Conservation (phyloP, 306 rosid genomes). For the Rosa persica region DNA sequence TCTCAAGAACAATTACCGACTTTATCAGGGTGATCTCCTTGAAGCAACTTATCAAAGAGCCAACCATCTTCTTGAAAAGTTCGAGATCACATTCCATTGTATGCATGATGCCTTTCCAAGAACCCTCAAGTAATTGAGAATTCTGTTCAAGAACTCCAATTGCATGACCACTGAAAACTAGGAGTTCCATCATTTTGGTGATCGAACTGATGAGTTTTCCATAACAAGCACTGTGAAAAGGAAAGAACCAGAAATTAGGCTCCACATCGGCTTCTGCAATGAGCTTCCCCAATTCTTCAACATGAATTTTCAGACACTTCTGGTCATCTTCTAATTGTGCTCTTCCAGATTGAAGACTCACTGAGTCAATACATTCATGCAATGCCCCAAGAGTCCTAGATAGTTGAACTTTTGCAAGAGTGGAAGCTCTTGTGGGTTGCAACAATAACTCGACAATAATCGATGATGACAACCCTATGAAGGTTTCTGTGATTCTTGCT, state of each 20-base stretch:
- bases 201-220: conserved; percentile 47
- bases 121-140: conserved; percentile 20
- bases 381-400: conserved; percentile 40
- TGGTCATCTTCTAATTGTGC: conserved; percentile 26
- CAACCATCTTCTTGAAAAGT: conserved; percentile 39
- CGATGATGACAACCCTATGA: conserved; percentile 57
- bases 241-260: conserved; percentile 68
- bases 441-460: conserved; percentile 48
- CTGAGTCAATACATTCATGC: conserved; percentile 36
- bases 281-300: conserved; percentile 37
- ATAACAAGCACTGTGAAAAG: conserved; percentile 46
- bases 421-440: conserved; percentile 56
- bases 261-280: conserved; percentile 63
- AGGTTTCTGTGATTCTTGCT: conserved; percentile 56
- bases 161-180: conserved; percentile 40
- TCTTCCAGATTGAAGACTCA: conserved; percentile 25
- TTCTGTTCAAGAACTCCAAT: conserved; percentile 39
- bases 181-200: conserved; percentile 41
- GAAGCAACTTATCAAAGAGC: conserved; percentile 30
- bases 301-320: conserved; percentile 30
- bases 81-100: conserved; percentile 41
- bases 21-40: conserved; percentile 38
- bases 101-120: conserved; percentile 30
- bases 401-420: conserved; percentile 43
- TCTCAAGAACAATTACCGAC: conserved; percentile 38